These are phyloP conservation scores for Plasmodium knowlesi DNA, from an alignment of 169 alveolate species.

Conservation along the genomic window DNA sequence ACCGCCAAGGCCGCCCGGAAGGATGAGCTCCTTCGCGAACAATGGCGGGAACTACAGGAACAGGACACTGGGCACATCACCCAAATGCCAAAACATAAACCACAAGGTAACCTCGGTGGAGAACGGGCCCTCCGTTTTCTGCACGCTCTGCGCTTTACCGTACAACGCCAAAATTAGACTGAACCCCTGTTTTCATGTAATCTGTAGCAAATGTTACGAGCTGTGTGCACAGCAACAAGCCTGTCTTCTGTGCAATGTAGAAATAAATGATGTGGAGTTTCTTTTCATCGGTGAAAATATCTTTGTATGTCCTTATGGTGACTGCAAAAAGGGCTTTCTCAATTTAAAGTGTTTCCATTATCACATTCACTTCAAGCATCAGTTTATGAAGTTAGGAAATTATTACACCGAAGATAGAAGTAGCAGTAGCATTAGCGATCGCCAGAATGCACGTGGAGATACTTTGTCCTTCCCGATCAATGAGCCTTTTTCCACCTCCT, in stretches of 20 bases:
- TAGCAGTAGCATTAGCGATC: neutral
- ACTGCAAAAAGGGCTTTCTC: slow-evolving; percentile 45
- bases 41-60: slow-evolving; percentile 23
- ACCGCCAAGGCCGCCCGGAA: neutral
- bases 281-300: slow-evolving; percentile 26
- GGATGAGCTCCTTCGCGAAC: slow-evolving; percentile 6
- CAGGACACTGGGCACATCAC: slow-evolving; percentile 5
- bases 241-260: slow-evolving; percentile 15
- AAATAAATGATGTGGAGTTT: slow-evolving; percentile 42
- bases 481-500: neutral
- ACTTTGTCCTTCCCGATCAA: neutral
- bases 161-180: slow-evolving; percentile 26
- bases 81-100: slow-evolving; percentile 28
- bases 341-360: slow-evolving; percentile 32
- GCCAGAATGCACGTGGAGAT: neutral
- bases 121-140: slow-evolving; percentile 2
- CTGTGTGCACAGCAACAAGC: slow-evolving; percentile 14
- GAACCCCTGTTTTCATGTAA: slow-evolving; percentile 49
- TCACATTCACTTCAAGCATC: slow-evolving; percentile 49
- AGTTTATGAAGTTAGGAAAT: slow-evolving; percentile 16
- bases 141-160: slow-evolving; percentile 34
- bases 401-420: neutral
- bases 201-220: slow-evolving; percentile 42
- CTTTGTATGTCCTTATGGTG: slow-evolving; percentile 38
- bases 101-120: slow-evolving; percentile 3